Conservation (phyloP, 2,329 filamentous ascomycete species). For the Colletotrichum noveboracense region DNA sequence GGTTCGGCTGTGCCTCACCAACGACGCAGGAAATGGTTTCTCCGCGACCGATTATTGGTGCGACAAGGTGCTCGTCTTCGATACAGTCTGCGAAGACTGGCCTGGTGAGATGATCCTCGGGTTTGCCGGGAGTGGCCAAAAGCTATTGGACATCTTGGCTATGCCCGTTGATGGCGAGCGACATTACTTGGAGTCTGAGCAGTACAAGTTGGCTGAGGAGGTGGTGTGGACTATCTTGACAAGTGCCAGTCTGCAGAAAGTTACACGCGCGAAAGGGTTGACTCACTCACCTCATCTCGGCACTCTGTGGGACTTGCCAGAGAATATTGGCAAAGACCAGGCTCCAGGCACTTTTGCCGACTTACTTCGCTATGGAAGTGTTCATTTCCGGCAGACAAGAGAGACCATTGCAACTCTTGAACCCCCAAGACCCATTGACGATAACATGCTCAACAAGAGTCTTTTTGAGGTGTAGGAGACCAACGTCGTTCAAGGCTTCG, state of each 20-base stretch:
- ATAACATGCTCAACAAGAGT: neutral
- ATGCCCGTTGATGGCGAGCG: slow-evolving; percentile 23
- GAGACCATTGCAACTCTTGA: slow-evolving; percentile 26
- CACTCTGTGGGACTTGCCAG: slow-evolving; percentile 32
- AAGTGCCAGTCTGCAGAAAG: slow-evolving; percentile 36
- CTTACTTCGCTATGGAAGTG: slow-evolving; percentile 37
- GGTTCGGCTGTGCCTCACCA: slow-evolving; percentile 36
- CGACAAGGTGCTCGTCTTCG: slow-evolving; percentile 34
- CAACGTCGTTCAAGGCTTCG: neutral
- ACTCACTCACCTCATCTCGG: slow-evolving; percentile 30
- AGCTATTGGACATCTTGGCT: slow-evolving; percentile 26
- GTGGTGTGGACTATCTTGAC: slow-evolving; percentile 34
- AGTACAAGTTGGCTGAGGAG: slow-evolving; percentile 27
- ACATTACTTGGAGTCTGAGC: slow-evolving; percentile 20
- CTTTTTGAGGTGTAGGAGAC: neutral
- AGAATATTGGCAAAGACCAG: slow-evolving; percentile 35
- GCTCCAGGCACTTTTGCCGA: slow-evolving; percentile 38
- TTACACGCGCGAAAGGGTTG: slow-evolving; percentile 36
- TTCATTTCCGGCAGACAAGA: slow-evolving; percentile 38
- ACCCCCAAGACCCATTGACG: neutral
- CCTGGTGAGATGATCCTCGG: slow-evolving; percentile 23
- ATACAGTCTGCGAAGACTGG: slow-evolving; percentile 30
- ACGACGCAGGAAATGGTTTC: slow-evolving; percentile 37
- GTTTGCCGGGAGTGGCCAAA: slow-evolving; percentile 18
- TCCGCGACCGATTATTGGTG: slow-evolving; percentile 37